Conservation (phyloP, 768 basidiomycete species). For the Butyriboletus loyo region DNA sequence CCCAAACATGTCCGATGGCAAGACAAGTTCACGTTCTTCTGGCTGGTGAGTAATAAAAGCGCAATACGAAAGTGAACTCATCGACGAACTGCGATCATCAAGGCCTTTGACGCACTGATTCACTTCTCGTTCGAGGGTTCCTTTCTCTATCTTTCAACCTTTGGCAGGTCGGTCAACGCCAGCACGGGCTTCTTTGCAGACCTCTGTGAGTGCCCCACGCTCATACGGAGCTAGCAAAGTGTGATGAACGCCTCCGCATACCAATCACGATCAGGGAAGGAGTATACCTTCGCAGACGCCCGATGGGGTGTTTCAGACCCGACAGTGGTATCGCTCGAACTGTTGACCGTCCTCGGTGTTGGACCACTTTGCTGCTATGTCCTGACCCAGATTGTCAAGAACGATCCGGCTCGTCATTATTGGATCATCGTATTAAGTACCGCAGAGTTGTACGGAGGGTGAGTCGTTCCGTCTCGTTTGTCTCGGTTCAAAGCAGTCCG, state of each 20-base stretch:
- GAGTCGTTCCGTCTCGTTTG: conserved; percentile 13
- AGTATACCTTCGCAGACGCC: conserved; percentile 76
- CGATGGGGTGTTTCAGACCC: conserved; percentile 82
- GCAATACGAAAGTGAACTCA: not conserved
- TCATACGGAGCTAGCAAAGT: not conserved
- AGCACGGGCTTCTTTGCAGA: conserved; percentile 68
- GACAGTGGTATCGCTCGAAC: conserved; percentile 77
- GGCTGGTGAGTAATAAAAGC: conserved; percentile 60
- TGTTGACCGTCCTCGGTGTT: conserved; percentile 73
- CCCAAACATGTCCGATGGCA: conserved; percentile 62
- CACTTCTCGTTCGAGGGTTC: conserved; percentile 80
- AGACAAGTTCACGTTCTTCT: conserved; percentile 71
- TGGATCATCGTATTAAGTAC: conserved; percentile 80
- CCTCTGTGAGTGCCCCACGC: conserved; percentile 52
- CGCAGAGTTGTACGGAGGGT: conserved; percentile 79
- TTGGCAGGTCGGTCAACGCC: conserved; percentile 69
- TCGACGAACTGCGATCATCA: not conserved
- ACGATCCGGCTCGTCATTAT: conserved; percentile 55
- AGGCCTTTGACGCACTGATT: conserved; percentile 80
- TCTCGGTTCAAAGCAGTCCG: not conserved
- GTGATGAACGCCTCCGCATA: not conserved
- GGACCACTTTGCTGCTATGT: conserved; percentile 75
- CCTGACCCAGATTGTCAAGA: conserved; percentile 57
- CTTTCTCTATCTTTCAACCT: conserved; percentile 73
- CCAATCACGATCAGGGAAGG: conserved; percentile 62